Evolutionary conservation across 2,329 filamentous ascomycete genomes (phyloP), one percentile per base, ranked within the genome.

Genomic region (Microdochium bolleyi): DNA sequence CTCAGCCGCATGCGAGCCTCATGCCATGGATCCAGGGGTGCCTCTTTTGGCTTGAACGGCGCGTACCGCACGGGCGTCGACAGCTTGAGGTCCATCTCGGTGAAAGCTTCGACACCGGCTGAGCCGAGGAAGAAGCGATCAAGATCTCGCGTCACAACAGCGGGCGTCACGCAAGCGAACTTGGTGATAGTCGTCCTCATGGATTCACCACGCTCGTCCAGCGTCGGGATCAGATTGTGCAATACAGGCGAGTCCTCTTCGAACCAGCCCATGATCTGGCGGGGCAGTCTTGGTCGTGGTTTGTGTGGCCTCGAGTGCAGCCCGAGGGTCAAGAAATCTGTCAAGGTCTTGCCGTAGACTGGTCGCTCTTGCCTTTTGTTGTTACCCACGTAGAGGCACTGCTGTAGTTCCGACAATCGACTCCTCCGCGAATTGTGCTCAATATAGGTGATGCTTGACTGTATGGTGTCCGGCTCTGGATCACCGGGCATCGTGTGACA

Each of bases 91-190:
- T 83, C 78, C 11, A 73, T 68, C 2, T 82, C 77, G 13, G 76
- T 73, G 52, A 89, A 80, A 0, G 75, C 74, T 48, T 80, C 71
- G 1, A 83, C 72, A 2, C 81, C 81, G 41, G 73, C 76, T 1
- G 75, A 72, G 0, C 87, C 87, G 7, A 94, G 74, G 1, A 88
- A 67, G 24, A 92, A 74, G 25, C 79, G 76, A 19, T 83, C 82
- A 61, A 95, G 76, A 58, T 95, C 90, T 27, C 87, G 82, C 0
- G 91, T 90, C 3, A 95, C 84, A 13, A 90, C 92, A 1, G 89
- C 85, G 2, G 94, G 94, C 0, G 94, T 97, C 32, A 96, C 84
- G 61, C 92, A 99, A 1, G 88, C 89, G 62, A 96, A 99, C 64
- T 92, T 89, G 57, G 88, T 84, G 51, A 99, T 85, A 2, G 80